Base-by-base conservation (phyloP, 495 filamentous ascomycete species). In the Bacidia gigantensis region DNA sequence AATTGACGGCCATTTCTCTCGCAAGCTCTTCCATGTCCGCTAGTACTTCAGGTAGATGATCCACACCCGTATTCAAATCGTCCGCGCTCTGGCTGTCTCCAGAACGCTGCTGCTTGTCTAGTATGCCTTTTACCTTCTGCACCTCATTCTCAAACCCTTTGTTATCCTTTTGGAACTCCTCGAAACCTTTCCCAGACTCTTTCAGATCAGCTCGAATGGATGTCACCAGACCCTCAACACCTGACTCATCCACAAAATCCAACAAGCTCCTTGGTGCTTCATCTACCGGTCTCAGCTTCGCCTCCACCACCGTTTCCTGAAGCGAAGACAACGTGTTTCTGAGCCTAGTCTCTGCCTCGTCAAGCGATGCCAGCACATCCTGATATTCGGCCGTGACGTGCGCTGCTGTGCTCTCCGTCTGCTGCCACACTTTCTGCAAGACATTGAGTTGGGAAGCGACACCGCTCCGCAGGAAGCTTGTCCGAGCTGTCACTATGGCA, bases 201-300 rank as follows among this genome's bases (percentile, higher is more conserved):
- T 77, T 75, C 35, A 94, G 84, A 38, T 81, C 83, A 35, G 69
- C 70, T 57, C 84, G 86, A 43, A 96, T 64, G 0, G 74, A 67
- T 39, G 77, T 67, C 49, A 80, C 74, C 52, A 94, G 71, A 49
- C 73, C 71, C 25, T 86, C 82, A 3, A 95, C 84, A 10, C 77
- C 80, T 18, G 78, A 69, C 59, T 87, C 86, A 60, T 97, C 89
- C 41, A 96, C 81, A 66, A 97, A 98, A 64, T 95, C 89, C 60
- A 89, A 76, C 55, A 98, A 67, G 56, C 70, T 84, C 63, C 83
- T 84, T 20, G 73, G 70, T 38, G 76, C 75, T 62, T 87, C 82
- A 14, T 75, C 76, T 0, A 70, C 70, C 0, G 84, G 82, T 46
- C 84, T 79, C 53, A 96, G 86, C 3, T 79, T 72, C 11, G 77